phyloP scores from a whole-genome alignment of 495 filamentous ascomycete species.

The Daldinia concentrica region DNA sequence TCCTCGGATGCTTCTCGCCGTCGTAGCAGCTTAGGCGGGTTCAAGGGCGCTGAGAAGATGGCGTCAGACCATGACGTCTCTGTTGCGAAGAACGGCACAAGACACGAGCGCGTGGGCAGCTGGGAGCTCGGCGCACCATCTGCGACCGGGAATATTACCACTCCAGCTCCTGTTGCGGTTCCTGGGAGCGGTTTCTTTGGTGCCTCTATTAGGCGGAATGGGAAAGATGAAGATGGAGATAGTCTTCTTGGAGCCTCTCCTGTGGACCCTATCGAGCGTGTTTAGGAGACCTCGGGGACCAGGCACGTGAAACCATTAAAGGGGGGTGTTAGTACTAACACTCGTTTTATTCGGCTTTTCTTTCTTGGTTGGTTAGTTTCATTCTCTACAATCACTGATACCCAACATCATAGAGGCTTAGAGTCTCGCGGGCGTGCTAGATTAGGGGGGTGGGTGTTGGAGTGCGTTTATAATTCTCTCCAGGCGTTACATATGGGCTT shows the following conservation, averaged over 20 bases:
- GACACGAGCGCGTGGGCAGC: constrained; percentile 53
- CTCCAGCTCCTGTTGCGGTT: constrained; percentile 13
- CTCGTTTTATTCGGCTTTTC: neutral
- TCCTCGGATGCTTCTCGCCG: constrained; percentile 7
- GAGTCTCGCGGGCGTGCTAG: neutral
- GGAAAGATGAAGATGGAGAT: constrained; percentile 20
- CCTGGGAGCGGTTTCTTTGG: constrained; percentile 15
- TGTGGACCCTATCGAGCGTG: constrained; percentile 24
- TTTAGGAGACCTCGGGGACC: constrained; percentile 6
- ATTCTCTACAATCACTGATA: constrained; percentile 42
- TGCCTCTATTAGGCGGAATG: constrained; percentile 11
- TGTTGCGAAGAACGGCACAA: constrained; percentile 42
- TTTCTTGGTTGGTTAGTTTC: neutral
- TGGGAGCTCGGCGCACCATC: constrained; percentile 49
- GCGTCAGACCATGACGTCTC: constrained; percentile 50
- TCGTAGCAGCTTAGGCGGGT: constrained; percentile 45
- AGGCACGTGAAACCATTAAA: neutral
- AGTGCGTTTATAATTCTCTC: neutral
- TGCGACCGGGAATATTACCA: neutral
- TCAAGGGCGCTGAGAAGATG: constrained; percentile 53
- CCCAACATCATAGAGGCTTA: constrained; percentile 23
- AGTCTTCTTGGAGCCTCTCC: constrained; percentile 22
- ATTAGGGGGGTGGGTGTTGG: neutral
- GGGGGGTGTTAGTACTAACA: neutral
- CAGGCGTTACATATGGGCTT: neutral